Percentiles rank a stretch among this genome's conserved stretches.
Evolutionary conservation across 371 early-diverging fungal genomes (phyloP).

Genomic region (Syncephalis plumigaleata): DNA sequence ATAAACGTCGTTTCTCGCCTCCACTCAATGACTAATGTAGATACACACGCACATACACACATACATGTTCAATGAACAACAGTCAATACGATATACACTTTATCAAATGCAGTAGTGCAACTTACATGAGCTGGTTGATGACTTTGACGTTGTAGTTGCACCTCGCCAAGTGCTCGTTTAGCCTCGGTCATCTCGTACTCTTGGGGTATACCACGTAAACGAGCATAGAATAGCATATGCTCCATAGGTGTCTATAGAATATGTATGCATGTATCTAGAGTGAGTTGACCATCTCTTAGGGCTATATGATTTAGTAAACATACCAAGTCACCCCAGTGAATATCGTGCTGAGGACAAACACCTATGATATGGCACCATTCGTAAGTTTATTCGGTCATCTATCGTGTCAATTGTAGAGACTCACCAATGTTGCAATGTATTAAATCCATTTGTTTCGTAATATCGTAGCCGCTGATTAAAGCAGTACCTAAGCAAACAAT

Average conservation of each 20-base stretch:
- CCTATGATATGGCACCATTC: background rate
- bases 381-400: background rate
- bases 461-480: background rate
- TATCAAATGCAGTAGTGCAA: too few species aligned
- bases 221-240: slow-evolving; percentile 25
- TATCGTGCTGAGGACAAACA: slow-evolving; percentile 16
- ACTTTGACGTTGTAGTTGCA: too few species aligned
- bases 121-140: too few species aligned
- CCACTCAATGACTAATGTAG: slow-evolving; percentile 13
- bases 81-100: too few species aligned
- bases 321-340: slow-evolving; percentile 14
- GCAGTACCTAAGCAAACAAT: background rate
- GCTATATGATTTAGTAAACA: too few species aligned
- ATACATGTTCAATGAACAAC: too few species aligned
- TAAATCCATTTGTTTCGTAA: slow-evolving; percentile 11
- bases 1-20: slow-evolving; percentile 31
- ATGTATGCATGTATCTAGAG: too few species aligned
- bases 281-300: too few species aligned
- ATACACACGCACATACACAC: too few species aligned
- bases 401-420: background rate
- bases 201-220: slow-evolving; percentile 36
- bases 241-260: background rate
- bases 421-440: slow-evolving; percentile 42
- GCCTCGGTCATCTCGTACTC: background rate
- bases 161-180: too few species aligned